Conservation (phyloP, 2,329 filamentous ascomycete genomes). For the Colletotrichum spaethianum region DNA sequence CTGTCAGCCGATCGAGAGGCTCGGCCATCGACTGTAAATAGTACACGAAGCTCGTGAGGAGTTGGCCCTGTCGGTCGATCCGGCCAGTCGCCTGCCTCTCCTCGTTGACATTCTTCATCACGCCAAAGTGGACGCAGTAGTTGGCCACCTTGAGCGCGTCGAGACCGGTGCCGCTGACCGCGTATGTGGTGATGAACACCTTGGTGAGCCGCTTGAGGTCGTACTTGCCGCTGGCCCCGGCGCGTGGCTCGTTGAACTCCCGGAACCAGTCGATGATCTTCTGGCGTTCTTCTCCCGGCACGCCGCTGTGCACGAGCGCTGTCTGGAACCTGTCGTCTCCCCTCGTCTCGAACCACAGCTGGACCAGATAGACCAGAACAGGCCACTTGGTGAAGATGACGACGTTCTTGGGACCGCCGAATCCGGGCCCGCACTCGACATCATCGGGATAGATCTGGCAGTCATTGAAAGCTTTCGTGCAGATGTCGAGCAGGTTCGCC, state of each 20-base stretch:
- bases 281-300: background rate
- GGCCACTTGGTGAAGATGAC: no score
- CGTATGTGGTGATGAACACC: constrained; percentile 12
- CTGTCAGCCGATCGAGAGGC: no score
- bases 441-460: no score
- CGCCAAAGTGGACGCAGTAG: constrained; percentile 11
- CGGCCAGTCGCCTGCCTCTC: background rate
- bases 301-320: background rate
- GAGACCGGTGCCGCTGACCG: background rate
- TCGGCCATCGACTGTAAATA: no score
- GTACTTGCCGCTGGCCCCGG: background rate
- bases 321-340: background rate
- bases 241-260: background rate
- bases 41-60: background rate
- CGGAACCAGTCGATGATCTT: constrained; percentile 4
- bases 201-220: background rate
- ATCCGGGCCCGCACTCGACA: no score
- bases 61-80: background rate
- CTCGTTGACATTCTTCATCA: constrained; percentile 3
- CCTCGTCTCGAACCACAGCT: no score
- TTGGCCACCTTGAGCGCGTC: constrained; percentile 2
- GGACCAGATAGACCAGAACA: no score
- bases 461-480: no score
- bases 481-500: no score
- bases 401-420: no score